Percentiles rank a stretch among this genome's conserved stretches.
Conservation (phyloP, 495 filamentous ascomycete genomes). For the Choiromyces venosus region DNA sequence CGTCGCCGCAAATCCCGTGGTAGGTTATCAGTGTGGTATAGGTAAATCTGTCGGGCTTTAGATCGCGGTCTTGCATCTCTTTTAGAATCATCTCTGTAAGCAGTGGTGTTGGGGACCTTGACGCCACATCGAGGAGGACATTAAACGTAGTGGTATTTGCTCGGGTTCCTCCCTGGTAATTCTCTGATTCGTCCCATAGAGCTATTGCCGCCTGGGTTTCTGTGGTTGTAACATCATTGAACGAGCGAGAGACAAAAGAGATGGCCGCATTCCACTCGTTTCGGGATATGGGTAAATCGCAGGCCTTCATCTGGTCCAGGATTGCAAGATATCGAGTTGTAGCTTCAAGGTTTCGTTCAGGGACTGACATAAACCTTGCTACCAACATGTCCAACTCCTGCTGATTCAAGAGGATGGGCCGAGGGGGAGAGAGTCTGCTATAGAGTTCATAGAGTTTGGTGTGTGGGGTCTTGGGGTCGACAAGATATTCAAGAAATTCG, state of each 20-base stretch:
- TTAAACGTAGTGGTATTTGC: conserved; percentile 74
- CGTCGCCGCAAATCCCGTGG: conserved; percentile 64
- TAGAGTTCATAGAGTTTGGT: conserved; percentile 58
- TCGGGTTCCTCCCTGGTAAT: conserved; percentile 53
- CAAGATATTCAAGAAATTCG: conserved; percentile 46
- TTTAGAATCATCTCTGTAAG: conserved; percentile 77
- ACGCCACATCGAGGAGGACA: conserved; percentile 81
- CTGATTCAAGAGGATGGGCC: conserved; percentile 59
- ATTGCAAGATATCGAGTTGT: conserved; percentile 80
- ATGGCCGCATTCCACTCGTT: conserved; percentile 79
- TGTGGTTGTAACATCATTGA: conserved; percentile 54
- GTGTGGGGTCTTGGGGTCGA: conserved; percentile 48
- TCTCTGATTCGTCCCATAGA: conserved; percentile 87
- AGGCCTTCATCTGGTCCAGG: conserved; percentile 71
- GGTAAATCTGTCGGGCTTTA: conserved; percentile 65
- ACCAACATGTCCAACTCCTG: conserved; percentile 60
- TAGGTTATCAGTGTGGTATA: conserved; percentile 77
- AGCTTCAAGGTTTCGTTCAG: conserved; percentile 51
- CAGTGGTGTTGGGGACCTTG: conserved; percentile 72
- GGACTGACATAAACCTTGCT: conserved; percentile 59
- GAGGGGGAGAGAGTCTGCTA: conserved; percentile 56
- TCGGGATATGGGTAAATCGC: conserved; percentile 57
- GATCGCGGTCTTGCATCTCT: conserved; percentile 66
- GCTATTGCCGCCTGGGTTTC: conserved; percentile 69
- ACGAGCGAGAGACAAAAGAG: conserved; percentile 66